These are phyloP conservation scores for Clitoria ternatea DNA, from an alignment of 306 rosid genomes.

Conservation along the genomic window DNA sequence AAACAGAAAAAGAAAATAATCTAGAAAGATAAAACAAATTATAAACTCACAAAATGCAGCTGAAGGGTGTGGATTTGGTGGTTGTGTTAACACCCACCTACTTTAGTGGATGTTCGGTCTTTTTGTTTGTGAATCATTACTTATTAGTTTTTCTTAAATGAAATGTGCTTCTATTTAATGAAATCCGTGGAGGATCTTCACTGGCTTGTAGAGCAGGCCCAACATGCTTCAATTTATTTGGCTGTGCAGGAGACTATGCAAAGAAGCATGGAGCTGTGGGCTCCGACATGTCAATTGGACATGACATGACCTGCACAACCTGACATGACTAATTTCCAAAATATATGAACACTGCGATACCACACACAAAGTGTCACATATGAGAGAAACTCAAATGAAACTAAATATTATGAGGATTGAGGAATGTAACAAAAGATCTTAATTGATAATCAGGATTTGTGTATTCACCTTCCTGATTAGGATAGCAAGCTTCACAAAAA, in stretches of 20 bases:
- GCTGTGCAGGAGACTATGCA: neutral
- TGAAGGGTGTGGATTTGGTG: neutral
- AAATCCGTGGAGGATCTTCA: constrained; percentile 18
- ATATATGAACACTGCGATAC: neutral
- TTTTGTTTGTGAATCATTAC: constrained; percentile 11
- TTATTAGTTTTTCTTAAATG: neutral
- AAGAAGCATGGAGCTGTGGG: neutral
- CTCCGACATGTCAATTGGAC: no score
- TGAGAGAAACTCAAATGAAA: neutral
- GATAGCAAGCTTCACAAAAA: neutral
- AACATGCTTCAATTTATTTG: neutral
- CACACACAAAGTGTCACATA: neutral
- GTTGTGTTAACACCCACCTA: neutral
- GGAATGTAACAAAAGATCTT: neutral
- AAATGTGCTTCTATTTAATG: neutral
- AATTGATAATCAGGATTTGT: neutral
- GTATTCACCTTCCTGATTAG: neutral
- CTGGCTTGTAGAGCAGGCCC: constrained; percentile 9
- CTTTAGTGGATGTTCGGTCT: neutral
- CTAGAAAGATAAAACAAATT: neutral
- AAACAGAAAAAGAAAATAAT: neutral
- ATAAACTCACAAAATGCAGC: neutral
- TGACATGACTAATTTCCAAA: neutral
- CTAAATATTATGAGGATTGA: no score
- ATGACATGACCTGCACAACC: neutral